Conservation (phyloP, 1,284 basidiomycete genomes). For the Cystobasidium sp. region DNA sequence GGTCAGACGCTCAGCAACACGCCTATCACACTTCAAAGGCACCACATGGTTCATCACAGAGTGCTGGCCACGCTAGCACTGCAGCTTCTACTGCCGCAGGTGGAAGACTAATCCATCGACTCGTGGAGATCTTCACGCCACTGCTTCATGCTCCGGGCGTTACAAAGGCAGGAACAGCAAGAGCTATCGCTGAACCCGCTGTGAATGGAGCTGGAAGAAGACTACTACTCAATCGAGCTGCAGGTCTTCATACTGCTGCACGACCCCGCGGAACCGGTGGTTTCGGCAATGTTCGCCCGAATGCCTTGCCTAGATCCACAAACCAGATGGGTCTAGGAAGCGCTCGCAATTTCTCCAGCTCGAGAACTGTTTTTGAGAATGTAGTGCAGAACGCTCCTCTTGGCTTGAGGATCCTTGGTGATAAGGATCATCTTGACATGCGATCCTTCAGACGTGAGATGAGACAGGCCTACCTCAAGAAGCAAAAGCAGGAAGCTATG, state of each 20-base stretch:
- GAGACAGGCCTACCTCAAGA: constrained; percentile 32
- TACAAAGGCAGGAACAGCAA: constrained; percentile 3
- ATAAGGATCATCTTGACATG: constrained; percentile 35
- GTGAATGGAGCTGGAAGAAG: constrained; percentile 10
- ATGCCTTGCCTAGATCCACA: constrained; percentile 31
- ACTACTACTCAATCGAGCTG: constrained; percentile 18
- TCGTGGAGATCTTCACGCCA: constrained; percentile 39
- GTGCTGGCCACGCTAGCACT: neutral
- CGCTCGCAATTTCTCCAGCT: constrained; percentile 48
- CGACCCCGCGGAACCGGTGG: constrained; percentile 15
- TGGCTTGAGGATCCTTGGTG: constrained; percentile 47
- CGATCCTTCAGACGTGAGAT: constrained; percentile 39
- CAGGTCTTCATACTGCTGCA: constrained; percentile 35
- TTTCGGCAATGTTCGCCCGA: constrained; percentile 44
- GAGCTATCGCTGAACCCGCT: neutral
- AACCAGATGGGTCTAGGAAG: constrained; percentile 45
- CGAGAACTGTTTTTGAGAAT: constrained; percentile 46
- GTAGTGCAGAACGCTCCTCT: constrained; percentile 50
- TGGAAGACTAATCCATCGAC: constrained; percentile 15
- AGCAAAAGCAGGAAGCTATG: constrained; percentile 19
- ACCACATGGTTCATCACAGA: neutral
- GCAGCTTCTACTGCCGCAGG: neutral
- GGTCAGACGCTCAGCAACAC: constrained; percentile 18
- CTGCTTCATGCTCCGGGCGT: constrained; percentile 33
- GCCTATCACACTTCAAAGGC: constrained; percentile 10